Conservation (phyloP, 169 alveolate genomes). For the Toxoplasma gondii region DNA sequence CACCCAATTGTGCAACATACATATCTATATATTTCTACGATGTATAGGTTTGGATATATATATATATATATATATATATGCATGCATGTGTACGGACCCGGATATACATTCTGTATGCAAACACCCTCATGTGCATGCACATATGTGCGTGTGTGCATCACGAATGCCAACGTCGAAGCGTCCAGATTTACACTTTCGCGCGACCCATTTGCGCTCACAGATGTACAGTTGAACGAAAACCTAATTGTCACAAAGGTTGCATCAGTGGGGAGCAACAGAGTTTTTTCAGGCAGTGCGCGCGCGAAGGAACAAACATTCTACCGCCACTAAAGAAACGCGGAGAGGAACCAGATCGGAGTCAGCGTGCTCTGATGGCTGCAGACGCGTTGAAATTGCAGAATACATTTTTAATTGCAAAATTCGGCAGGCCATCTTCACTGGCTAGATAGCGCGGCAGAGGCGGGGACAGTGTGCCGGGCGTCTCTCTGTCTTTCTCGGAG, state of each 20-base stretch:
- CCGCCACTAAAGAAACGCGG: too few relatives aligned
- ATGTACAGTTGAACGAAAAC: too few relatives aligned
- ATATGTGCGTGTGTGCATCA: not conserved
- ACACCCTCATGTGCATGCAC: not conserved
- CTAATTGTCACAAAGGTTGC: too few relatives aligned
- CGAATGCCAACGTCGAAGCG: too few relatives aligned
- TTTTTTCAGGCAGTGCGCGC: too few relatives aligned
- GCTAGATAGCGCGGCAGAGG: conserved; percentile 9
- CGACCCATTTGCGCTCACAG: too few relatives aligned
- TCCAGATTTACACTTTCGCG: too few relatives aligned
- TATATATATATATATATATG: not conserved
- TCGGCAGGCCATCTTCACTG: not conserved
- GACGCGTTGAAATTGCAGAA: conserved; percentile 22
- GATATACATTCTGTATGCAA: not conserved
- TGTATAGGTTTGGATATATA: not conserved
- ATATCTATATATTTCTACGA: not conserved
- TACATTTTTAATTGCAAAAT: not conserved
- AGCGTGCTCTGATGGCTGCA: not conserved
- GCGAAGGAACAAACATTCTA: too few relatives aligned
- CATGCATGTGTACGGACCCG: not conserved
- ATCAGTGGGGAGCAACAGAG: too few relatives aligned
- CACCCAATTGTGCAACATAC: not conserved
- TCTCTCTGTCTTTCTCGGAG: not conserved
- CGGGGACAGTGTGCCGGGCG: not conserved
- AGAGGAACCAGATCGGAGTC: not conserved